Evolutionary conservation across 2,329 filamentous ascomycete species (phyloP), one percentile per base, ranked within the genome.

Genomic region (Clarireedia hainanense): DNA sequence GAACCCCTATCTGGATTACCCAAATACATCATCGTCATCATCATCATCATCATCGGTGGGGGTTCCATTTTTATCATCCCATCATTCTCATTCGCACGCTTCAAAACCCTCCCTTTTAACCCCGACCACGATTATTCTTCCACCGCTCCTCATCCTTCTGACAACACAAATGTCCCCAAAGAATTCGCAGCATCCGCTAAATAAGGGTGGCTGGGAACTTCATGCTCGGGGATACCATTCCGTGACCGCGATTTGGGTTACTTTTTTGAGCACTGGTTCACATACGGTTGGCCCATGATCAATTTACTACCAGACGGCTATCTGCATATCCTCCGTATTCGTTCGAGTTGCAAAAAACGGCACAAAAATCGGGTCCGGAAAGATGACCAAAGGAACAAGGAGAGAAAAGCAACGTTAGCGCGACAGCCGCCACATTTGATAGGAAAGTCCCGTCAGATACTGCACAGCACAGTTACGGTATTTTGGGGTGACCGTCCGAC

Each of bases 1-100:
- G 39, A 37, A 30, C 50, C 50, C 50, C 50, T 47, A 52, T 52
- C 42, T 40, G 45, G 40, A 43, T 40, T 23, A 52, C 50, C 24
- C 17, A 9, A 46, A 20, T 46, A 46, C 42, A 46, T 52, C 50
- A 47, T 40, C 39, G 17, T 40, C 39, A 20, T 20, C 20, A 20
- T 52, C 26, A 52, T 52, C 40, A 40, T 45, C 36, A 37, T 40
- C 39, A 40, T 40, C 39, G 39, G 27, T 40, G 39, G 50, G 50
- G 50, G 50, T 40, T 47, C 50, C 50, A 52, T 34, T 34, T 20
- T 17, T 51, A 30, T 51, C 49, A 42, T 51, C 26, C 37, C n/a
- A 15, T 15, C 5, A 40, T 40, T 14, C 39, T n/a, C 39, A n/a
- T 40, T n/a, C 14, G 17, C 17, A 52, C 42, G 50, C 39, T 53